Evolutionary conservation across 176 grass and related monocot species (phyloP).

Genomic region (bread wheat (Triticum aestivum)): IWGSC_CS_RefSeq_v2.1 NC_057806.1:482580453-482580952

Average conservation of each 20-base stretch:
- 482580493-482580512: background rate
- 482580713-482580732: background rate
- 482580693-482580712: background rate
- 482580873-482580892: background rate
- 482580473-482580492: conserved; percentile 9
- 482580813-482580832: background rate
- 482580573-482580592: background rate
- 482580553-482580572: background rate
- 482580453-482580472: conserved; percentile 1
- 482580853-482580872: background rate
- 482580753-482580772: background rate
- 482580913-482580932: background rate
- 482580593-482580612: background rate
- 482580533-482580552: background rate
- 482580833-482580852: background rate
- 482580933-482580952: background rate
- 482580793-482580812: background rate
- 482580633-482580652: background rate
- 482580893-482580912: conserved; percentile 2
- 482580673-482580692: background rate
- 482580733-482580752: background rate
- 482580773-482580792: background rate
- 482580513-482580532: background rate
- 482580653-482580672: background rate
- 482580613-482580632: background rate